Base-by-base conservation (phyloP, 345 rosid genomes). In the Nephelium lappaceum region DNA sequence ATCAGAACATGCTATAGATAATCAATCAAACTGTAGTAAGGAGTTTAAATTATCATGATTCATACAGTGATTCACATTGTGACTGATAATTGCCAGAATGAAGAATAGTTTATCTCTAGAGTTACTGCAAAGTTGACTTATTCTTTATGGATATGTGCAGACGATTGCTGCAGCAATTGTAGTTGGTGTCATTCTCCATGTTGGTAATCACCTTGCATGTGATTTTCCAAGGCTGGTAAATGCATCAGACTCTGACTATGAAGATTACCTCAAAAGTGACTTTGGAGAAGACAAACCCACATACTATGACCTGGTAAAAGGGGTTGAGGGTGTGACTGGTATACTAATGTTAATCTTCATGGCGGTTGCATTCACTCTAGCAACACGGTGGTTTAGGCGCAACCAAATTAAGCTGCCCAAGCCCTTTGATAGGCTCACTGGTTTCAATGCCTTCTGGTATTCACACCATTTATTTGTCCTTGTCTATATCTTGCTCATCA, bases 401-500 rank as follows among this genome's bases (percentile, higher is more conserved):
- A 93, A 87, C 82, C 88, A 87, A 6, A 84, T 92, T 72, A 92
- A 90, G 81, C 84, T 93, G 21, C 99, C 98, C 6, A 93, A 89
- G 81, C 98, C 99, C 19, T 93, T 95, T 42, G 93, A 95, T 78
- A 93, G 96, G 82, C 80, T 93, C 58, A 95, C 99, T 10, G 99
- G 99, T 73, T 95, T 88, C 86, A 95, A 95, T 72, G 97, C 99
- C 49, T 95, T 95, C 78, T 95, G 99, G 99, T 95, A 95, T 81
- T 95, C 99, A 16, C 99, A 95, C 86, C 98, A 95, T 81, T 82
- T 95, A 19, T 89, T 95, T 75, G 85, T 90, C 60, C 12, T 88
- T 63, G 98, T 93, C 79, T 95, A 95, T 71, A 36, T 88, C 78
- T 79, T 95, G 79, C 92, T 95, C 81, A 19, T 91, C 75, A 80